Evolutionary conservation across 805 yeast genomes (phyloP).

Genomic region (Diddensiella santjacobensis): DNA sequence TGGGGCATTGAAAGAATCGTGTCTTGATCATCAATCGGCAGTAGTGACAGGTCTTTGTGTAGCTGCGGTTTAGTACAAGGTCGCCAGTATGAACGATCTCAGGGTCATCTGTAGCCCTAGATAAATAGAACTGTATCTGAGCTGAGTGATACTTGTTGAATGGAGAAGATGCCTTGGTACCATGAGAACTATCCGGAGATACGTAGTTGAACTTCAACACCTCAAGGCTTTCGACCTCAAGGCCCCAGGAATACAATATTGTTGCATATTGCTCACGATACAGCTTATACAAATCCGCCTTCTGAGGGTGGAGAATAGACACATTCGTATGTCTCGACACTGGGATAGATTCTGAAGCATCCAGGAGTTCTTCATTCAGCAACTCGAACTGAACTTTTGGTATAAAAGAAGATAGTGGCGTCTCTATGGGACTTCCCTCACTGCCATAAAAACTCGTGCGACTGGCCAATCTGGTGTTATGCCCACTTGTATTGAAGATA

Average conservation of each 20-base stretch:
- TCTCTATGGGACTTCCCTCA: slow-evolving; percentile 24
- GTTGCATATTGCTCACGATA: slow-evolving; percentile 72
- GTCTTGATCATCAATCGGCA: slow-evolving; percentile 62
- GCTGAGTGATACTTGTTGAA: slow-evolving; percentile 27
- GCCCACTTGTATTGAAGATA: slow-evolving; percentile 24
- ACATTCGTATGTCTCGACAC: slow-evolving; percentile 29
- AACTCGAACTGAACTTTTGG: slow-evolving; percentile 44
- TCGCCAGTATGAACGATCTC: slow-evolving; percentile 18
- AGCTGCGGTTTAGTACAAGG: slow-evolving; percentile 8
- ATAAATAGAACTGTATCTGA: slow-evolving; percentile 15
- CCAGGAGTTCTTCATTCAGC: slow-evolving; percentile 43
- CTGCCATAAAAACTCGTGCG: slow-evolving; percentile 23
- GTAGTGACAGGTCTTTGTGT: slow-evolving; percentile 50
- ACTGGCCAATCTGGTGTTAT: slow-evolving; percentile 22
- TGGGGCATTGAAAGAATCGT: slow-evolving; percentile 61
- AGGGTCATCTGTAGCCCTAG: slow-evolving; percentile 12
- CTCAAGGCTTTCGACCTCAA: slow-evolving; percentile 74
- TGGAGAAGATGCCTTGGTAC: slow-evolving; percentile 9
- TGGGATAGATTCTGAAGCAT: slow-evolving; percentile 37
- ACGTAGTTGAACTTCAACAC: slow-evolving; percentile 62
- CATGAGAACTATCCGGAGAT: not conserved
- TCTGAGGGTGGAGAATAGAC: slow-evolving; percentile 41
- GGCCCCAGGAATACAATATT: slow-evolving; percentile 76
- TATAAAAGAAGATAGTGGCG: slow-evolving; percentile 1
- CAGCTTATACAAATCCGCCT: slow-evolving; percentile 35